These are phyloP conservation scores for Imleria badia DNA, from an alignment of 768 basidiomycete species.

Conservation along the genomic window DNA sequence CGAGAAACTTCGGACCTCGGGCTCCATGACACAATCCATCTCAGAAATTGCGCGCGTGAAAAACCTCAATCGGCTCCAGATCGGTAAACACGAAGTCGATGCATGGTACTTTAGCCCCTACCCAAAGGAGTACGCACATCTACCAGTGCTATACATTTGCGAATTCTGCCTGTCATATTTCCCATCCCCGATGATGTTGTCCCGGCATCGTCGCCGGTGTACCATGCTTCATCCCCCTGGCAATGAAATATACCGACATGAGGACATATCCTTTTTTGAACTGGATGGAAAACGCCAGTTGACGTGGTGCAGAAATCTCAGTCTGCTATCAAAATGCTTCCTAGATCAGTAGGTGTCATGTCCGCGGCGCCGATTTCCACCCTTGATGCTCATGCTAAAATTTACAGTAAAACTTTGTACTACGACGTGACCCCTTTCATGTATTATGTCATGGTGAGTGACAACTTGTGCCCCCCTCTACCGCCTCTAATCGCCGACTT, in stretches of 20 bases:
- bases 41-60: constrained; percentile 98
- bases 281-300: constrained; percentile 96
- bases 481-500: constrained; percentile 8
- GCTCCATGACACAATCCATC: constrained; percentile 98
- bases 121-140: constrained; percentile 96
- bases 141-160: constrained; percentile 95
- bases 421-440: constrained; percentile 99
- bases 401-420: constrained; percentile 88
- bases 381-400: constrained; percentile 19
- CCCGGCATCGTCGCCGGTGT: constrained; percentile 89
- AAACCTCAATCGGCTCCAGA: constrained; percentile 95
- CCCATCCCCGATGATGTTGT: constrained; percentile 87
- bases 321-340: constrained; percentile 95
- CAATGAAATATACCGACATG: constrained; percentile 98
- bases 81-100: constrained; percentile 95
- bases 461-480: constrained; percentile 8
- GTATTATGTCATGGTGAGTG: constrained; percentile 95
- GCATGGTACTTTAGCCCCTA: constrained; percentile 99
- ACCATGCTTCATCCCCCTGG: constrained; percentile 93
- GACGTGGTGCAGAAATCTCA: constrained; percentile 96
- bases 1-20: constrained; percentile 95
- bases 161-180: constrained; percentile 97
- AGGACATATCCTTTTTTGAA: constrained; percentile 97
- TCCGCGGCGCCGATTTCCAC: constrained; percentile 10
- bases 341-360: constrained; percentile 82